These are phyloP conservation scores for Petrea volubilis DNA, from an alignment of 257 asterid species.

Conservation along the genomic window DNA sequence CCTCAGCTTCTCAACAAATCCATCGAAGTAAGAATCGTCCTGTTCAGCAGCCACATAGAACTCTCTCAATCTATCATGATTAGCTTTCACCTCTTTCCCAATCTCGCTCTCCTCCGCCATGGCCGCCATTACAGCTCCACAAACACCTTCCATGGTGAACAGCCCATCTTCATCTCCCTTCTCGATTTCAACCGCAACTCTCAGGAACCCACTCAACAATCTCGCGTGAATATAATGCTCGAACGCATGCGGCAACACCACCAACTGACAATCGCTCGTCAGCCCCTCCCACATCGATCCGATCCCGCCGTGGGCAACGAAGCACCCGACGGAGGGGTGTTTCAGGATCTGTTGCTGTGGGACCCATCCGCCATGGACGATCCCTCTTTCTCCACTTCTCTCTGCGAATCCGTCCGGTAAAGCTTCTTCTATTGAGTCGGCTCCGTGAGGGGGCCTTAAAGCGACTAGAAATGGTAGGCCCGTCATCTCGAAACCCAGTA, in stretches of 20 bases:
- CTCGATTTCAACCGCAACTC: slow-evolving; percentile 45
- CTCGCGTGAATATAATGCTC: slow-evolving; percentile 43
- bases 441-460: slow-evolving; percentile 37
- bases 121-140: slow-evolving; percentile 27
- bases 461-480: slow-evolving; percentile 40
- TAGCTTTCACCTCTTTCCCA: slow-evolving; percentile 35
- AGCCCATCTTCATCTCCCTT: slow-evolving; percentile 48
- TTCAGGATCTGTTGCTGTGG: slow-evolving; percentile 36
- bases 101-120: slow-evolving; percentile 32
- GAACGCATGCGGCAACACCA: slow-evolving; percentile 30
- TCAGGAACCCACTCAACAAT: slow-evolving; percentile 35
- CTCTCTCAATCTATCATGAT: slow-evolving; percentile 34
- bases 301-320: slow-evolving; percentile 49
- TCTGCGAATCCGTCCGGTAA: slow-evolving; percentile 32
- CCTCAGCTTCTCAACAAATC: slow-evolving; percentile 26
- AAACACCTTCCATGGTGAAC: slow-evolving; percentile 40
- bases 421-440: slow-evolving; percentile 36
- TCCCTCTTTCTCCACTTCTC: slow-evolving; percentile 31
- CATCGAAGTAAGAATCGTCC: slow-evolving; percentile 27
- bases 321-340: slow-evolving; percentile 46
- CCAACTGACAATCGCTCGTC: slow-evolving; percentile 41
- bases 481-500: slow-evolving; percentile 39
- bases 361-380: slow-evolving; percentile 44
- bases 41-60: slow-evolving; percentile 15
- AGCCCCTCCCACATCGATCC: slow-evolving; percentile 43